Evolutionary conservation across 805 yeast genomes (phyloP).

Genomic region (Isabelozyma pseudorhagii): DNA sequence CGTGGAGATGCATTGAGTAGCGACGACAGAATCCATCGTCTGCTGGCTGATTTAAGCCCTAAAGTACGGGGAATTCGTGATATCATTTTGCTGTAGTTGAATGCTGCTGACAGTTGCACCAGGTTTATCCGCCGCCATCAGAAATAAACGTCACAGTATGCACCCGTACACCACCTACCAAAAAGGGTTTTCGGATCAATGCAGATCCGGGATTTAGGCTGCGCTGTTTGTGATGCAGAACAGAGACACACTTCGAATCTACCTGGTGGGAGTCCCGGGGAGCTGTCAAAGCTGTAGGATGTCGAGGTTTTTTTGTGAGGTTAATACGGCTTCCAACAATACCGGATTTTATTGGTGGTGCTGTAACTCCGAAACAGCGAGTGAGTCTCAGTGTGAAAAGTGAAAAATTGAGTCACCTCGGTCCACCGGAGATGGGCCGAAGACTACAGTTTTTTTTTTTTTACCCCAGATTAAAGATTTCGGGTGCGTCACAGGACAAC

Average conservation of each 20-base stretch:
- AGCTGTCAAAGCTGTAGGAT: too few species aligned
- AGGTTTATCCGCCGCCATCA: too few species aligned
- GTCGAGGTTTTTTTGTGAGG: not conserved
- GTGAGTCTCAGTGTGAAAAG: not conserved
- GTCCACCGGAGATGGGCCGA: not conserved
- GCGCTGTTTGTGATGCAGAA: not conserved
- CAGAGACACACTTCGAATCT: not conserved
- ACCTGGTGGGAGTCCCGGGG: too few species aligned
- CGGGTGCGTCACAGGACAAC: too few species aligned
- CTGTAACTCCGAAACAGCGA: not conserved
- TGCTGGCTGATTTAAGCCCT: not conserved
- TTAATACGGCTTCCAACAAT: not conserved
- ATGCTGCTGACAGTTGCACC: not conserved
- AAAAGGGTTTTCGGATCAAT: too few species aligned
- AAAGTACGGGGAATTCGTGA: not conserved
- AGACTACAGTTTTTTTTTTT: too few species aligned
- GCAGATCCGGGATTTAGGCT: not conserved
- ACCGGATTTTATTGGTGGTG: too few species aligned
- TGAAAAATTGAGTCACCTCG: not conserved
- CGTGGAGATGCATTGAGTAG: constrained; percentile 1
- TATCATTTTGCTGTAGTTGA: not conserved
- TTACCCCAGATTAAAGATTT: not conserved
- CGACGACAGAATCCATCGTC: not conserved
- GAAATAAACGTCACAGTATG: too few species aligned
- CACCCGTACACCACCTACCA: too few species aligned